These are phyloP conservation scores for Anthostomella pinea DNA, from an alignment of 2,329 filamentous ascomycete genomes.

Conservation along the genomic window DNA sequence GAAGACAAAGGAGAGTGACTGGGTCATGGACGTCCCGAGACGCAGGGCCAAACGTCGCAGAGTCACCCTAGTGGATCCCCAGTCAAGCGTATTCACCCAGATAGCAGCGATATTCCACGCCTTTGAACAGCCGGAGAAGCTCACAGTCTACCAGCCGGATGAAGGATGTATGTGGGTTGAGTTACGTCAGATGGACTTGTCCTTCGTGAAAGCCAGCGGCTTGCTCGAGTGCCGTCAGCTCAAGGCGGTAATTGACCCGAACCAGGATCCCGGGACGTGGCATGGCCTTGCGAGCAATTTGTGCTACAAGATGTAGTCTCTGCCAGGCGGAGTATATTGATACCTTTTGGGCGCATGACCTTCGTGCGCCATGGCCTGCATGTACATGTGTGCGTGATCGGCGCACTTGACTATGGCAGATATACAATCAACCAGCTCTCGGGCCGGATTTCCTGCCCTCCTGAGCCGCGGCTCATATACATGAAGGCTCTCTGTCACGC, in stretches of 20 bases:
- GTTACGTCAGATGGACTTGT: constrained; percentile 53
- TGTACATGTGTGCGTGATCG: constrained; percentile 36
- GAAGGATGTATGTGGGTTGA: constrained; percentile 41
- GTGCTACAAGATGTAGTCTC: constrained; percentile 48
- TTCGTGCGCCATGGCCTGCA: constrained; percentile 38
- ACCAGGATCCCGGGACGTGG: constrained; percentile 59
- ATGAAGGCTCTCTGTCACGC: constrained; percentile 58
- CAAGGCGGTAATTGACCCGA: constrained; percentile 47
- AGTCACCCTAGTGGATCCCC: constrained; percentile 46
- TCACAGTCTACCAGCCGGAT: constrained; percentile 47
- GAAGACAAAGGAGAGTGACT: constrained; percentile 28
- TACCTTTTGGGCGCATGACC: constrained; percentile 43
- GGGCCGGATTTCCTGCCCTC: constrained; percentile 52
- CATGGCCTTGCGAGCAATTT: constrained; percentile 59
- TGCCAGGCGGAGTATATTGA: constrained; percentile 48
- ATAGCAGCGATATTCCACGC: constrained; percentile 44
- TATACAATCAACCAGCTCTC: constrained; percentile 54
- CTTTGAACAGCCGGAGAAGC: constrained; percentile 44
- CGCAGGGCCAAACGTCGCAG: constrained; percentile 20
- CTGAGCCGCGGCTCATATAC: constrained; percentile 53
- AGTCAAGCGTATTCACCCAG: constrained; percentile 37
- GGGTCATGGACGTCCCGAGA: constrained; percentile 32
- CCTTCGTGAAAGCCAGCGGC: constrained; percentile 43
- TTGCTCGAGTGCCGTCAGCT: constrained; percentile 50
- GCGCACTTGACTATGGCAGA: constrained; percentile 41